Evolutionary conservation across 345 rosid species (phyloP).

Genomic region (Heritiera littoralis): DNA sequence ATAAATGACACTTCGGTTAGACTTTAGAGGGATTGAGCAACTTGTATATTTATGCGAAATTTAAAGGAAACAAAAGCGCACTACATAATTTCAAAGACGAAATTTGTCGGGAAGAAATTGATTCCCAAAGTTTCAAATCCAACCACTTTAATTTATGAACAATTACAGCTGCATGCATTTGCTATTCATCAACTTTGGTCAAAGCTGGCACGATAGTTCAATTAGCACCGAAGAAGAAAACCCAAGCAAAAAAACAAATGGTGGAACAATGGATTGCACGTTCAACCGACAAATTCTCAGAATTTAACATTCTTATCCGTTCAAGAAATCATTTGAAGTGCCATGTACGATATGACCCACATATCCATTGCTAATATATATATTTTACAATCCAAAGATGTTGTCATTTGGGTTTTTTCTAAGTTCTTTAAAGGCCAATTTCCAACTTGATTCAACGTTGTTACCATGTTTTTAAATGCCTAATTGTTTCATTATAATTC

Average conservation of each 20-base stretch:
- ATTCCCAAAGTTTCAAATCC: background rate
- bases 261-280: background rate
- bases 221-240: background rate
- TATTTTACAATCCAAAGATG: background rate
- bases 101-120: no score
- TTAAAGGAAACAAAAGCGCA: background rate
- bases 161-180: no score
- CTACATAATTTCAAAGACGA: no score
- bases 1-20: no score
- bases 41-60: no score
- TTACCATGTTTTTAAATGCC: background rate
- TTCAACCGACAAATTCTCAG: background rate
- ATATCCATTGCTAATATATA: background rate
- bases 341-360: background rate
- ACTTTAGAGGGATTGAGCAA: no score
- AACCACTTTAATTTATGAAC: background rate
- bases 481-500: background rate
- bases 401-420: background rate
- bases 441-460: background rate
- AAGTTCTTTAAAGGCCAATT: background rate
- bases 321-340: no score
- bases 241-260: background rate
- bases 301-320: constrained; percentile 10
- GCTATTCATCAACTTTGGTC: background rate
- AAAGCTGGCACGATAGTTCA: background rate